Evolutionary conservation across 108 stramenopile genomes (phyloP), one percentile per base, ranked within the genome.

Genomic region (Cyclotella baltica): DNA sequence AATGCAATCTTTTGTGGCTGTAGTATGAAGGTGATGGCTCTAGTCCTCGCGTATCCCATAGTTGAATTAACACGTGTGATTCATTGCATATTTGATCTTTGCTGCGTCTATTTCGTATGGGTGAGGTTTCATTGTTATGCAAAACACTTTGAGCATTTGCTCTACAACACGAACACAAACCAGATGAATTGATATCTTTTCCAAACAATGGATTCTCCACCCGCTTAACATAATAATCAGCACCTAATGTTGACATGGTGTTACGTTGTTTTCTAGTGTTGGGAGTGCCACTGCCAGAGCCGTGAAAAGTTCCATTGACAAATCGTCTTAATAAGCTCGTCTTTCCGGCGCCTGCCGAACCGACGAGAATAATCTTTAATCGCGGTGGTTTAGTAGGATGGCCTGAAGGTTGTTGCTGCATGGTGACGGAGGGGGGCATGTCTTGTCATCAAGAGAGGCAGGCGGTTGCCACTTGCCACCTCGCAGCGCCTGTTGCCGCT

Each of bases 11-110:
- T 57, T 63, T 67, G 35, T 56, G 63, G 56, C 46, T 23, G 9
- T 50, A 35, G 16, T 28, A 59, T 13, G 82, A 67, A 9, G 27
- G 35, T 5, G 86, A 70, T 22, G 80, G 77, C 70, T 93, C 92
- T 62, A 83, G 62, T 19, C 94, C 94, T 3, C 88, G 89, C 16
- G 94, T 95, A 74, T 95, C 94, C 89, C 91, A 92, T 11, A 92
- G 57, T 72, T 92, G 90, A 18, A 91, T 48, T 33, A 77, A 36
- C 22, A 77, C 57, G 18, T 68, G 76, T 15, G 65, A 48, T 50
- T 73, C 46, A 1, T 51, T 36, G 37, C 18, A 29, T 47, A 56
- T 35, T 9, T 18, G 46, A 2, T n/a, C 22, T 10, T 52, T 34
- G 19, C 31, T 15, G 19, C n/a, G 50, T 18, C 4, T 68, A 19